These are phyloP conservation scores for Tetradesmus lagerheimii DNA, from an alignment of 139 green algal species.

Conservation along the genomic window DNA sequence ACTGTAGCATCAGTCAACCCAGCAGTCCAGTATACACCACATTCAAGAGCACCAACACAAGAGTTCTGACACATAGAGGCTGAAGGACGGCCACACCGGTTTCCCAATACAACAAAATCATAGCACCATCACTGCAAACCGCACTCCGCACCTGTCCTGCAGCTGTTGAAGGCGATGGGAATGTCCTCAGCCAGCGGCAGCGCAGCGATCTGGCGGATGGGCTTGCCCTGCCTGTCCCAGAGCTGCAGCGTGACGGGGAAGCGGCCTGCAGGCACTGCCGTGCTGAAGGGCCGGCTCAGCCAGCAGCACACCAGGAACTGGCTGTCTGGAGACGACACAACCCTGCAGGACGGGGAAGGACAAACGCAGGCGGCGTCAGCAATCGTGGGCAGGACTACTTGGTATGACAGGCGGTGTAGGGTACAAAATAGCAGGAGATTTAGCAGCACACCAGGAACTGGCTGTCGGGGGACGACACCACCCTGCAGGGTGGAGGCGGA, in stretches of 20 bases:
- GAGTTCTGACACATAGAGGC: too few relatives aligned
- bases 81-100: too few relatives aligned
- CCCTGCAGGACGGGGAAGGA: not conserved
- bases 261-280: slow-evolving; percentile 88
- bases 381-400: too few relatives aligned
- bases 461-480: too few relatives aligned
- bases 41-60: too few relatives aligned
- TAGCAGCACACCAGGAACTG: too few relatives aligned
- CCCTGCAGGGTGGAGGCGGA: too few relatives aligned
- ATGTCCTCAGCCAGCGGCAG: slow-evolving; percentile 97
- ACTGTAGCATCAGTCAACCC: too few relatives aligned
- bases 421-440: not conserved
- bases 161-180: slow-evolving; percentile 93
- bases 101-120: too few relatives aligned
- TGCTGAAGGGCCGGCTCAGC: slow-evolving; percentile 94
- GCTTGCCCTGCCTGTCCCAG: slow-evolving; percentile 21
- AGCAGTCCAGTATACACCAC: too few relatives aligned
- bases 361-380: not conserved
- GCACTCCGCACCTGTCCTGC: slow-evolving; percentile 20
- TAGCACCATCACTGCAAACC: not conserved
- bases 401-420: not conserved
- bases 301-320: slow-evolving; percentile 87
- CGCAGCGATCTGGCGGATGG: slow-evolving; percentile 79
- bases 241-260: slow-evolving; percentile 85
- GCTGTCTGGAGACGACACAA: slow-evolving; percentile 74